Conservation (phyloP, 164 flowering plant species). For the Chloranthus sessilifolius region DNA sequence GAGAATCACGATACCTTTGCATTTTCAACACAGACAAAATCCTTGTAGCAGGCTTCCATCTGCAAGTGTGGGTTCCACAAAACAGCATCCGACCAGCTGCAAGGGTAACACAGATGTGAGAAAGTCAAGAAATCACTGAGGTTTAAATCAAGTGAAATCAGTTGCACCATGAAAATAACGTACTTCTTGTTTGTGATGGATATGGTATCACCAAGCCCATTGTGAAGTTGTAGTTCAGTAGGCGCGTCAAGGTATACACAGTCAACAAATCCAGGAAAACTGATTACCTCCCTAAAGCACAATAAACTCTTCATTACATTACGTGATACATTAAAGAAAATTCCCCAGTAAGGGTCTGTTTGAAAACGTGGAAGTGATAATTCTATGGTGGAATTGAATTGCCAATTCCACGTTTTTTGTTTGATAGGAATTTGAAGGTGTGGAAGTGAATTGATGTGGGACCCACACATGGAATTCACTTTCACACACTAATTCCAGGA, state of each 20-base stretch:
- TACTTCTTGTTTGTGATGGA: conserved; percentile 71
- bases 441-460: too few relatives aligned
- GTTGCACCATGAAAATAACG: neutral
- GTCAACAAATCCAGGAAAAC: conserved; percentile 93
- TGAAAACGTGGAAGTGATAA: too few relatives aligned
- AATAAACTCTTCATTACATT: too few relatives aligned
- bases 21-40: conserved; percentile 96
- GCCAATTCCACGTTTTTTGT: too few relatives aligned
- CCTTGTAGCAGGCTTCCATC: conserved; percentile 86
- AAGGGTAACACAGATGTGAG: neutral
- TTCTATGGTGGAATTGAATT: too few relatives aligned
- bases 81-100: conserved; percentile 94
- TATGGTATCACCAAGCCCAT: conserved; percentile 71
- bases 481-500: too few relatives aligned
- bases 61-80: conserved; percentile 83
- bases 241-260: conserved; percentile 86
- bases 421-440: too few relatives aligned
- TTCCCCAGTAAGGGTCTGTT: too few relatives aligned
- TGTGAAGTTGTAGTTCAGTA: conserved; percentile 54
- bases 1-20: conserved; percentile 56
- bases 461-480: too few relatives aligned
- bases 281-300: conserved; percentile 56
- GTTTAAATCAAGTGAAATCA: neutral
- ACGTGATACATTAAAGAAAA: too few relatives aligned
- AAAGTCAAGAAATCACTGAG: neutral